Evolutionary conservation across 2,329 filamentous ascomycete genomes (phyloP).

Genomic region (Fusarium drepaniforme): DNA sequence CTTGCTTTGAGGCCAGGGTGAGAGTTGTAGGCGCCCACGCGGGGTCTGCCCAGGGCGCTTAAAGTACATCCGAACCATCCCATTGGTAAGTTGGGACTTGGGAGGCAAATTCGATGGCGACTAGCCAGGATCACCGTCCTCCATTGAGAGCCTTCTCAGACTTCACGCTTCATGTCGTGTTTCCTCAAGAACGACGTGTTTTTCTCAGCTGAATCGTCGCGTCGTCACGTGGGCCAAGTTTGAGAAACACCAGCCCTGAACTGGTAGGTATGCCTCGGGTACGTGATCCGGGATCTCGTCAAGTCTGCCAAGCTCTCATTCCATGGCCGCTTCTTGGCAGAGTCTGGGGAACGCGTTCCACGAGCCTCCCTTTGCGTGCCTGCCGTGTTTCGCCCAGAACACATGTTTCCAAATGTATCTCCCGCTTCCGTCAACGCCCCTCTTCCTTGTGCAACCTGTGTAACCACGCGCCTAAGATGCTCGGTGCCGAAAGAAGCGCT

Average conservation of each 20-base stretch:
- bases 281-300: not conserved
- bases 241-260: not conserved
- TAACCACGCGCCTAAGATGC: slow-evolving; percentile 2
- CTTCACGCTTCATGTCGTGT: not conserved
- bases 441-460: not conserved
- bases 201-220: not conserved
- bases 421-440: slow-evolving; percentile 7
- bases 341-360: not conserved
- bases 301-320: slow-evolving; percentile 20
- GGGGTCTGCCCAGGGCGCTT: slow-evolving; percentile 30
- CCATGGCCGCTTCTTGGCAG: slow-evolving; percentile 22
- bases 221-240: slow-evolving; percentile 17
- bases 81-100: slow-evolving; percentile 24
- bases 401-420: slow-evolving; percentile 7
- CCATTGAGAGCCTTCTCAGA: slow-evolving; percentile 18
- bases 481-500: not conserved
- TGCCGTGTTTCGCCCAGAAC: not conserved
- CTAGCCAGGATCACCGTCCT: slow-evolving; percentile 14
- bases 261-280: slow-evolving; percentile 4
- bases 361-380: slow-evolving; percentile 1
- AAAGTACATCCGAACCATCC: slow-evolving; percentile 7
- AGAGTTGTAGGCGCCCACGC: slow-evolving; percentile 33
- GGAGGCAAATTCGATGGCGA: slow-evolving; percentile 20
- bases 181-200: not conserved
- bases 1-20: slow-evolving; percentile 12